phyloP scores from a whole-genome alignment of 768 basidiomycete species.

The Termitomyces sp. region DNA sequence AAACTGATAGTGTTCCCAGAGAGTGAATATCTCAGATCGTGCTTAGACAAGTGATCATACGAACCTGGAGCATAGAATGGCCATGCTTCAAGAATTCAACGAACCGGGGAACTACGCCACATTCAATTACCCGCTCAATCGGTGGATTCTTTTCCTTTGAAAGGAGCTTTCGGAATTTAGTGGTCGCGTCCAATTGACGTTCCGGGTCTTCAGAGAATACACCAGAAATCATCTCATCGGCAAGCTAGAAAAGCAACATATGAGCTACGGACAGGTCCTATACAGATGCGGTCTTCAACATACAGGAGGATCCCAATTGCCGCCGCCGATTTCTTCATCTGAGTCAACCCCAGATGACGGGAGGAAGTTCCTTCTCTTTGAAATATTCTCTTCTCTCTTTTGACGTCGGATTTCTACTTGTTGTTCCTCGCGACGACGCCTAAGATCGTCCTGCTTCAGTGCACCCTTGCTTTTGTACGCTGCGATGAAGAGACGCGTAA shows the following conservation, averaged over 20 bases:
- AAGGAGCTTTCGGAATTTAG: slow-evolving; percentile 96
- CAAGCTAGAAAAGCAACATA: slow-evolving; percentile 42
- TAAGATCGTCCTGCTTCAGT: slow-evolving; percentile 87
- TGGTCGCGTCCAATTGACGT: slow-evolving; percentile 93
- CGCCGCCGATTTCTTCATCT: slow-evolving; percentile 78
- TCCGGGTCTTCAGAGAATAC: slow-evolving; percentile 92
- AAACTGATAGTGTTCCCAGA: slow-evolving; percentile 46
- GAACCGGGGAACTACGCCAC: slow-evolving; percentile 94
- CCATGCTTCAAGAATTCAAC: slow-evolving; percentile 86
- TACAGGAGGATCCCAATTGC: slow-evolving; percentile 77
- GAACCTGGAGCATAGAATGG: slow-evolving; percentile 80
- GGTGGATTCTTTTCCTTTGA: slow-evolving; percentile 99
- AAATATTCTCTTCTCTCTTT: slow-evolving; percentile 98
- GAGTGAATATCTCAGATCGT: neutral
- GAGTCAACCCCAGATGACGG: slow-evolving; percentile 73
- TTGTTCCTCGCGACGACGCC: slow-evolving; percentile 95
- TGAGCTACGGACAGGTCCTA: slow-evolving; percentile 9
- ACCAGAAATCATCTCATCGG: slow-evolving; percentile 87
- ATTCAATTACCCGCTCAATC: slow-evolving; percentile 97
- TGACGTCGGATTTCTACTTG: slow-evolving; percentile 98
- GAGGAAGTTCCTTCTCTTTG: slow-evolving; percentile 93
- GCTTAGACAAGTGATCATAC: slow-evolving; percentile 11
- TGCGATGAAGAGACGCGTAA: slow-evolving; percentile 36
- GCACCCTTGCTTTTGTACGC: slow-evolving; percentile 90
- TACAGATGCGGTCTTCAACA: slow-evolving; percentile 20